Conservation (phyloP, 1,284 basidiomycete genomes). For the Trichosporon inkin region DNA sequence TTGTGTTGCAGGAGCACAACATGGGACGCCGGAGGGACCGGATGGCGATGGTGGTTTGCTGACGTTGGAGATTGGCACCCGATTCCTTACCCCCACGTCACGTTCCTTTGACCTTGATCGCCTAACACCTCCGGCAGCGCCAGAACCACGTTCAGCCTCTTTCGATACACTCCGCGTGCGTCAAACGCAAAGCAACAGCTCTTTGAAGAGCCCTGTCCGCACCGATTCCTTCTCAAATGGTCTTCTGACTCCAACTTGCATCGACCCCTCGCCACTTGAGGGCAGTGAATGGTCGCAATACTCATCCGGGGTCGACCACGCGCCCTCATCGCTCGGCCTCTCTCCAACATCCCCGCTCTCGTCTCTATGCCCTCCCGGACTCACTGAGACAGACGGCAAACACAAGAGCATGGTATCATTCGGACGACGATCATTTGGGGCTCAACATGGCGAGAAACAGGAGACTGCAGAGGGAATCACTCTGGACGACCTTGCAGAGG, state of each 20-base stretch:
- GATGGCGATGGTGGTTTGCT: not conserved
- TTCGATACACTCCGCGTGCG: not conserved
- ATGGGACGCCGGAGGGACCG: not conserved
- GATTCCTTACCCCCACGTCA: not conserved
- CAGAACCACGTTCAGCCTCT: not conserved
- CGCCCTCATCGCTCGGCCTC: not conserved
- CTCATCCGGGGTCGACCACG: not conserved
- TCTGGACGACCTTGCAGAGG: not conserved
- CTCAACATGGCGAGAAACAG: not conserved
- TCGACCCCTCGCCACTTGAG: not conserved
- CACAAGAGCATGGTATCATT: not conserved
- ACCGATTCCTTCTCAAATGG: not conserved
- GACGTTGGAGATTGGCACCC: slow-evolving; percentile 2
- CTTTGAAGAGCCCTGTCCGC: not conserved
- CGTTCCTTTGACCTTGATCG: not conserved
- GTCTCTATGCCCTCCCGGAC: not conserved
- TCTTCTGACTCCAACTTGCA: not conserved
- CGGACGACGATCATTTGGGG: not conserved
- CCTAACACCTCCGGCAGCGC: not conserved
- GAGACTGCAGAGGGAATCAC: not conserved
- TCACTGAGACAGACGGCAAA: not conserved
- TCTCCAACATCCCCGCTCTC: not conserved
- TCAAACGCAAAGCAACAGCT: not conserved
- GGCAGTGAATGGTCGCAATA: not conserved
- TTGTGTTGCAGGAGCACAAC: not conserved